Evolutionary conservation across 768 basidiomycete species (phyloP), one percentile per base, ranked within the genome.

Genomic region (Hygrocybe punicea): DNA sequence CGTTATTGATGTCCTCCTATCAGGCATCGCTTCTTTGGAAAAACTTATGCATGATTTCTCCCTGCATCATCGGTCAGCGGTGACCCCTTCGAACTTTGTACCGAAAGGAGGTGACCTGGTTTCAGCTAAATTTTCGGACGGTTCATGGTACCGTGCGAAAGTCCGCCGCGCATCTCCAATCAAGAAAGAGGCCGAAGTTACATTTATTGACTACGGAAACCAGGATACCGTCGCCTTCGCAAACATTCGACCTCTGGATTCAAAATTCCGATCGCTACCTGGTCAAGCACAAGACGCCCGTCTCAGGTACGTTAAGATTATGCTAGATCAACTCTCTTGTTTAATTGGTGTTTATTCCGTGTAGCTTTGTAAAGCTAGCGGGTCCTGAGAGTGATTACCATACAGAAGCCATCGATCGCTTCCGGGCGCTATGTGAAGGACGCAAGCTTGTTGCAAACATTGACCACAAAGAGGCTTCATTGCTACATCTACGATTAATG

Each of bases 201-300:
- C 87, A 7, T 98, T 98, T 75, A 95, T 98, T 63, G 89, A 92
- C 69, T 92, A 96, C 67, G 96, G 96, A 33, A 98, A 99, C 71
- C 90, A 94, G 71, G 93, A 96, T 66, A 89, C 81, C 2, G 78
- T 98, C 10, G 73, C 87, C 4, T 98, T 92, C 72, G 74, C 82
- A n/a, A 77, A 87, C 61, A 85, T 97, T 59, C 83, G 97, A 21
- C 94, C 95, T 3, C 81, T 99, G 48, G 95, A 98, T 63, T 73
- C 85, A 21, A 87, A 87, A 69, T 98, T 98, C 84, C 89, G 90
- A 62, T 80, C 87, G 8, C 80, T 99, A 8, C 86, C 92, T 29
- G 91, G 93, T 19, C 95, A 98, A 71, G 96, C 96, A 7, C 91
- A 93, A 57, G 96, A 98, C 40, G 95, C 96, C 23, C 87, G 92